Percentiles rank a stretch among this genome's conserved stretches.
These are phyloP conservation scores for Phoma sp. DNA, from an alignment of 2,329 filamentous ascomycete species.

Conservation along the genomic window DNA sequence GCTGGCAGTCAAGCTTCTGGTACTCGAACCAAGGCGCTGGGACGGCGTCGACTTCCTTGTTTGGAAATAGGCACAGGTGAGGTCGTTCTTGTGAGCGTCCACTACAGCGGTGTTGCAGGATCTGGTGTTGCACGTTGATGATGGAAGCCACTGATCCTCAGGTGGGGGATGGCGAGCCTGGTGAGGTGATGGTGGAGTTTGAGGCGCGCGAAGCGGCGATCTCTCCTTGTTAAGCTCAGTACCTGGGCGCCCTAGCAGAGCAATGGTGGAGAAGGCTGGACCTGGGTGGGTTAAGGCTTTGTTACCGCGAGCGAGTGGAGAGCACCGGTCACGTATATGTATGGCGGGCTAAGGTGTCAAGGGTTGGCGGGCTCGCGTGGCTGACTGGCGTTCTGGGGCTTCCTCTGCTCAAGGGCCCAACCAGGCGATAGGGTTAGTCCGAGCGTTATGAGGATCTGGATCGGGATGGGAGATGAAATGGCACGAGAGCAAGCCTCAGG, in stretches of 20 bases:
- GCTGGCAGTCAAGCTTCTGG: slow-evolving; percentile 27
- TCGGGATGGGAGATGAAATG: slow-evolving; percentile 47
- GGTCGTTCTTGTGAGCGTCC: slow-evolving; percentile 24
- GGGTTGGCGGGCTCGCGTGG: slow-evolving; percentile 51
- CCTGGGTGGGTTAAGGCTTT: slow-evolving; percentile 51
- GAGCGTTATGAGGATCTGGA: slow-evolving; percentile 52
- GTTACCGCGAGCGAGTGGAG: slow-evolving; percentile 50
- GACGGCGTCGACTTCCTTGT: slow-evolving; percentile 36
- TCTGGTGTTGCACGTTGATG: slow-evolving; percentile 45
- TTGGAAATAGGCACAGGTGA: slow-evolving; percentile 30
- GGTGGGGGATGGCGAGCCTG: slow-evolving; percentile 26
- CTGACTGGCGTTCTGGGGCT: slow-evolving; percentile 51
- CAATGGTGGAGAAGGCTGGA: slow-evolving; percentile 58
- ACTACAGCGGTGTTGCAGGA: slow-evolving; percentile 40
- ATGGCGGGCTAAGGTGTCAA: slow-evolving; percentile 51
- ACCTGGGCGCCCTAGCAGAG: slow-evolving; percentile 53
- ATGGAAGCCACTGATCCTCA: slow-evolving; percentile 29
- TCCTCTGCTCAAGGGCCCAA: slow-evolving; percentile 42
- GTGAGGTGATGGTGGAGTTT: slow-evolving; percentile 41
- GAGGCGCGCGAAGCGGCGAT: slow-evolving; percentile 55
- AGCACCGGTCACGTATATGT: slow-evolving; percentile 54
- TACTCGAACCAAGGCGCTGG: slow-evolving; percentile 33
- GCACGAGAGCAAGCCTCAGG: slow-evolving; percentile 47
- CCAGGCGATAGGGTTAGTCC: slow-evolving; percentile 53
- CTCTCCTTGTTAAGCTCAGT: slow-evolving; percentile 59